Percentiles rank a stretch among this genome's conserved stretches.
Conservation (phyloP, 352 stramenopile genomes). For the Salisapilia sapeloensis region DNA sequence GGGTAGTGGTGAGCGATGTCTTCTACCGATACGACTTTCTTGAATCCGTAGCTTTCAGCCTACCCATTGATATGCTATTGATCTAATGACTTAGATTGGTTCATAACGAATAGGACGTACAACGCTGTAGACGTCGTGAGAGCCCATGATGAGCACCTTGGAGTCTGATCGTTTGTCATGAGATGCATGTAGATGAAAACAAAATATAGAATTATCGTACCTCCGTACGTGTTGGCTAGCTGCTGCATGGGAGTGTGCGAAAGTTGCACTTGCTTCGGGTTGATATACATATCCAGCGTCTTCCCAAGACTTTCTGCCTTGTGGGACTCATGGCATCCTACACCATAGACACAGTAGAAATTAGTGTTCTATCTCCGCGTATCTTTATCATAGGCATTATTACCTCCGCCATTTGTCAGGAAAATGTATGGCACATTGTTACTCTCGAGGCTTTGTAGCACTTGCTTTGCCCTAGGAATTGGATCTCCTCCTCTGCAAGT, state of each 20-base stretch:
- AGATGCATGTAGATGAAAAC: neutral
- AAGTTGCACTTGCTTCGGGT: constrained; percentile 61
- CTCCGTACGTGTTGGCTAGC: constrained; percentile 37
- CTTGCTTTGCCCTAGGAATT: constrained; percentile 42
- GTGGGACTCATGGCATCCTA: constrained; percentile 63
- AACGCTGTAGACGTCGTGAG: constrained; percentile 63
- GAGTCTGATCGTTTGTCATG: constrained; percentile 16
- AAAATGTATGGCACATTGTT: constrained; percentile 77
- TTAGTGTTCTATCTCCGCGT: neutral
- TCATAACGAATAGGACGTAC: constrained; percentile 7
- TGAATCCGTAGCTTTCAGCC: constrained; percentile 62
- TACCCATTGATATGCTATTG: constrained; percentile 1
- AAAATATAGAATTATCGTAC: constrained; percentile 7
- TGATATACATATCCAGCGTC: constrained; percentile 37
- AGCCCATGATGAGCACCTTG: constrained; percentile 78
- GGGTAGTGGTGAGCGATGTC: constrained; percentile 56
- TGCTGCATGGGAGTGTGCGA: constrained; percentile 83
- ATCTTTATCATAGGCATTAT: neutral
- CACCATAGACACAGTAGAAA: neutral
- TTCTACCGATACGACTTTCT: constrained; percentile 58
- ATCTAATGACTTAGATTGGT: neutral
- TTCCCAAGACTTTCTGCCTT: constrained; percentile 68
- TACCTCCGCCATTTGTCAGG: constrained; percentile 77
- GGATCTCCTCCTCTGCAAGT: constrained; percentile 31
- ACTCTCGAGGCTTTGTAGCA: constrained; percentile 40